Evolutionary conservation across 2,329 filamentous ascomycete species (phyloP).

Genomic region (Leptoxyphium fumago): DNA sequence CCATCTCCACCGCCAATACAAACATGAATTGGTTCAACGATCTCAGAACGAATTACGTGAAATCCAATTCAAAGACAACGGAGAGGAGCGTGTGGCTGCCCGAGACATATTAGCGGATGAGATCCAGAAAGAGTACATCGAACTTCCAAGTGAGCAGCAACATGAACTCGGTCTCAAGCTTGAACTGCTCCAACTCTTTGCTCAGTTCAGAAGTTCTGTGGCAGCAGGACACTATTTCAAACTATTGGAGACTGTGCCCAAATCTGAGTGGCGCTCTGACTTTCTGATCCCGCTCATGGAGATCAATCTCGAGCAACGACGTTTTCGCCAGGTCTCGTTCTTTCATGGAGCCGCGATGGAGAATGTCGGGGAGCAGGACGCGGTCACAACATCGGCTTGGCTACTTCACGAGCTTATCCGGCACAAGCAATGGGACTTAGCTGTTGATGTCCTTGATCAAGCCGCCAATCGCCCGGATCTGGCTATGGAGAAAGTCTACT

Average conservation of each 20-base stretch:
- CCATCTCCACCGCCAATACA: neutral
- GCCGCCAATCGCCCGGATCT: neutral
- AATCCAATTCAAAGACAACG: neutral
- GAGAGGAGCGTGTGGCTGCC: neutral
- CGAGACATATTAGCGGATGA: neutral
- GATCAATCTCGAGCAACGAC: neutral
- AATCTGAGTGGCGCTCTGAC: neutral
- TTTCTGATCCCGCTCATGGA: neutral
- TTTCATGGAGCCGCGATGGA: neutral
- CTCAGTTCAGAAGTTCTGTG: neutral
- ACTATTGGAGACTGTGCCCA: neutral
- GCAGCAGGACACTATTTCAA: neutral
- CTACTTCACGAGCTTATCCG: neutral
- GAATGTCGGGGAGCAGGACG: neutral
- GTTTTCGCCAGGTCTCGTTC: neutral
- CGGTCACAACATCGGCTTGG: neutral
- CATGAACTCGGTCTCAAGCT: neutral
- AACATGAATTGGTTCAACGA: neutral
- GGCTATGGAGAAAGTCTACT: neutral
- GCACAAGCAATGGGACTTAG: neutral
- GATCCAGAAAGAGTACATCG: neutral
- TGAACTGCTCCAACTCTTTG: neutral
- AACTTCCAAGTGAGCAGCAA: neutral
- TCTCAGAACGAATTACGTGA: neutral
- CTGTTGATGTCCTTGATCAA: neutral